These are phyloP conservation scores for Aspergillus pseudotamarii DNA, from an alignment of 2,329 filamentous ascomycete species.

Conservation along the genomic window DNA sequence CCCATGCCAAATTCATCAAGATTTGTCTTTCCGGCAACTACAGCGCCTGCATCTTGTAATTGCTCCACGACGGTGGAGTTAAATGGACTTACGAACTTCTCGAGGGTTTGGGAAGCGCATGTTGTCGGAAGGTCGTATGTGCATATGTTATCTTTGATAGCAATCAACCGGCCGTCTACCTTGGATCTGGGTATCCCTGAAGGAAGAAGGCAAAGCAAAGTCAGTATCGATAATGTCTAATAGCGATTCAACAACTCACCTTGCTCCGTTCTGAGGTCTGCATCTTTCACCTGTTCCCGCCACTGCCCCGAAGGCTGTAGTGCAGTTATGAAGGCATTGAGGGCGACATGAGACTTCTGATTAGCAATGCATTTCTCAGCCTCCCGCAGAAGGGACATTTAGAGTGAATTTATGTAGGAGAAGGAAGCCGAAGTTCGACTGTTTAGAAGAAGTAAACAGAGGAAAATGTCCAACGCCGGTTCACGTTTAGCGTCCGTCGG, in stretches of 20 bases:
- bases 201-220: neutral
- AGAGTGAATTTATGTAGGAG: constrained; percentile 13
- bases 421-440: neutral
- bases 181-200: constrained; percentile 39
- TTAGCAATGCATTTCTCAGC: constrained; percentile 48
- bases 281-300: constrained; percentile 40
- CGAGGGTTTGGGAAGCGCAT: constrained; percentile 76
- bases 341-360: constrained; percentile 35
- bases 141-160: constrained; percentile 78
- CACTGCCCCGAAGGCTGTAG: constrained; percentile 37
- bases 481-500: constrained; percentile 21
- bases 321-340: constrained; percentile 48
- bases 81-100: constrained; percentile 73
- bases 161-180: constrained; percentile 54
- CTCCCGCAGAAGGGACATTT: constrained; percentile 49
- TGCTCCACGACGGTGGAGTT: constrained; percentile 77
- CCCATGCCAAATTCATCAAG: constrained; percentile 98
- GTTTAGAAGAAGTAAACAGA: neutral
- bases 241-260: constrained; percentile 27
- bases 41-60: constrained; percentile 64
- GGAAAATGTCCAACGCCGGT: constrained; percentile 6
- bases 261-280: constrained; percentile 38
- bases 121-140: constrained; percentile 71
- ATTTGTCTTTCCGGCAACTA: constrained; percentile 79
- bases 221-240: constrained; percentile 7